These are phyloP conservation scores for Pontederia paniculata DNA, from an alignment of 176 grass and related monocot genomes.

Conservation along the genomic window DNA sequence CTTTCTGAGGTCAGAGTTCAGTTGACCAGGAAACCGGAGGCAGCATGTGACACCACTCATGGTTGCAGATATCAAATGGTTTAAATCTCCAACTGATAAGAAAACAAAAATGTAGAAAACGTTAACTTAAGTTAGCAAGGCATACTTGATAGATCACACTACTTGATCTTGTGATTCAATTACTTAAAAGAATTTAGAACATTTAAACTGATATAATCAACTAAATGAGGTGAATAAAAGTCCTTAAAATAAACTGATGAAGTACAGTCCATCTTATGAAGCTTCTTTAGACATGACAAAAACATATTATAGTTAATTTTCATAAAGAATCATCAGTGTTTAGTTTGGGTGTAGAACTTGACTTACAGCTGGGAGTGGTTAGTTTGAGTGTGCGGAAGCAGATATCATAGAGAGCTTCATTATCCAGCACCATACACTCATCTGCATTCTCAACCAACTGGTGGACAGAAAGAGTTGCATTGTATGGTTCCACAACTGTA, in stretches of 20 bases:
- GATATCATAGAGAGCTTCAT: slow-evolving; percentile 78
- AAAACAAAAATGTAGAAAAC: no score
- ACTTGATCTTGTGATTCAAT: no score
- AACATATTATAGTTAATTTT: background rate
- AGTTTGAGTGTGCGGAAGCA: slow-evolving; percentile 84
- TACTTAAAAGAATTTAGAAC: no score
- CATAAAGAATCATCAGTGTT: no score
- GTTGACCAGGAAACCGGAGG: slow-evolving; percentile 77
- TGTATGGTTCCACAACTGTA: slow-evolving; percentile 80
- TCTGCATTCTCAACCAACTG: slow-evolving; percentile 86
- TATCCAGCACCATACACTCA: slow-evolving; percentile 86
- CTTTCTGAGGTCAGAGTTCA: slow-evolving; percentile 85
- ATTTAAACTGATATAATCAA: no score
- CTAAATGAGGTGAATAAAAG: no score
- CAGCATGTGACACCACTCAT: slow-evolving; percentile 94
- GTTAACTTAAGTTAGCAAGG: no score
- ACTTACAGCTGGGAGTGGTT: slow-evolving; percentile 84
- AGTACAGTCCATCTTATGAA: no score
- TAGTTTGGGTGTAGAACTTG: background rate
- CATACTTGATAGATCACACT: no score
- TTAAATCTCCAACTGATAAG: slow-evolving; percentile 74
- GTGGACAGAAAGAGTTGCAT: slow-evolving; percentile 76
- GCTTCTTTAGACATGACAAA: background rate
- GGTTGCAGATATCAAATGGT: slow-evolving; percentile 77
- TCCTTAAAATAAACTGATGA: no score